phyloP scores from a whole-genome alignment of 1,139 yeast genomes.

The Suhomyces yuchorum region DNA sequence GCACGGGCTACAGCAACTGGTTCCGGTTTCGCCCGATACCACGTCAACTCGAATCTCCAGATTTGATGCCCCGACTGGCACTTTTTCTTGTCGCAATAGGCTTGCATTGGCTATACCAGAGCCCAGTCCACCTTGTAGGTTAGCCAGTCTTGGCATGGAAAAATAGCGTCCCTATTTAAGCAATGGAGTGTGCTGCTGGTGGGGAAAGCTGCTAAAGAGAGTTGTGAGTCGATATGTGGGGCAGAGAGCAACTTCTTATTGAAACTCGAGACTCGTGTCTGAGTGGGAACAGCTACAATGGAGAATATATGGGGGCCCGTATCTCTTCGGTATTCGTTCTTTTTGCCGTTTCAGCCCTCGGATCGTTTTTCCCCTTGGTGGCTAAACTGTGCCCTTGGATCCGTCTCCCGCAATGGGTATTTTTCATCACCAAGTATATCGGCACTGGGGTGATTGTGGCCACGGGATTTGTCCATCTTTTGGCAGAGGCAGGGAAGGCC shows the following conservation, averaged over 20 bases:
- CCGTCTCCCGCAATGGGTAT: conserved; percentile 29
- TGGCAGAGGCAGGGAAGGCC: conserved; percentile 32
- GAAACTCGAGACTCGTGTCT: conserved; percentile 1
- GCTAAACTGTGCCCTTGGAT: conserved; percentile 24
- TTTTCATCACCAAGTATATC: conserved; percentile 30
- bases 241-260: not conserved
- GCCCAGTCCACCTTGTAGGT: not conserved
- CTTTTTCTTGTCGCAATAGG: not conserved
- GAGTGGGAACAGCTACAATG: conserved; percentile 19
- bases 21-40: not conserved
- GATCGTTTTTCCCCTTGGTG: conserved; percentile 35
- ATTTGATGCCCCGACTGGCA: not conserved
- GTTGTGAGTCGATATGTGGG: not conserved
- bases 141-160: not conserved
- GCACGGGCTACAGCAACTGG: too few species aligned
- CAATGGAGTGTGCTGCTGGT: not conserved
- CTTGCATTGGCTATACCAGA: not conserved
- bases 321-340: conserved; percentile 35
- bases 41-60: not conserved
- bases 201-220: not conserved
- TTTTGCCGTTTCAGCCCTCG: conserved; percentile 33
- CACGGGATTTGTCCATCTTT: conserved; percentile 37
- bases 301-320: conserved; percentile 28
- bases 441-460: conserved; percentile 42
- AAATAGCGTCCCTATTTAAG: not conserved